These are phyloP conservation scores for Lactifluus pinguis DNA, from an alignment of 768 basidiomycete genomes.

Conservation along the genomic window DNA sequence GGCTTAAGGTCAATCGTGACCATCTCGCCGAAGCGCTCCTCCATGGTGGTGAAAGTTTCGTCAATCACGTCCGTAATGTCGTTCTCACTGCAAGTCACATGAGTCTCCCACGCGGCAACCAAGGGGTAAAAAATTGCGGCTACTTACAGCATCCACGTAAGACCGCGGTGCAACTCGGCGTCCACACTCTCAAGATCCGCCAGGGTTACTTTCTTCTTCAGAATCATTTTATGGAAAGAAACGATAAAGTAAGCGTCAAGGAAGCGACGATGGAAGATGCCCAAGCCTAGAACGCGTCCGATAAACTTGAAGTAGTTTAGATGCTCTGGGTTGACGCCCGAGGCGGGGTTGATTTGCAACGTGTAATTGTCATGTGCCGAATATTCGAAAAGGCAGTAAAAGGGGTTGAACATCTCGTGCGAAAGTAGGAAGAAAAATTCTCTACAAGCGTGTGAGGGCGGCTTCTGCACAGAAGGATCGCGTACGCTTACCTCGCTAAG, in stretches of 20 bases:
- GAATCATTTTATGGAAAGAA: slow-evolving; percentile 99
- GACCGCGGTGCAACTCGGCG: slow-evolving; percentile 84
- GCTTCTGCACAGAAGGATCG: background rate
- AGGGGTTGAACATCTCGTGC: slow-evolving; percentile 99
- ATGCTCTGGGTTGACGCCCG: slow-evolving; percentile 97
- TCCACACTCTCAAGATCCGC: slow-evolving; percentile 96
- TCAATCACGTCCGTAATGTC: slow-evolving; percentile 98
- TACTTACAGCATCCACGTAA: slow-evolving; percentile 98
- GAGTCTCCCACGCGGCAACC: slow-evolving; percentile 10
- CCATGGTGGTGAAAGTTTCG: slow-evolving; percentile 93
- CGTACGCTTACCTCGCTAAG: slow-evolving; percentile 66
- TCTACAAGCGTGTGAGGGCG: slow-evolving; percentile 34
- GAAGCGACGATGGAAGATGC: slow-evolving; percentile 99
- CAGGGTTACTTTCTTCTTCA: slow-evolving; percentile 94
- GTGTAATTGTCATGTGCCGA: slow-evolving; percentile 99
- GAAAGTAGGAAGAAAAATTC: slow-evolving; percentile 99
- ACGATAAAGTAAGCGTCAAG: slow-evolving; percentile 99
- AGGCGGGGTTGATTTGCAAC: slow-evolving; percentile 97
- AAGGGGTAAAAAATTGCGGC: background rate
- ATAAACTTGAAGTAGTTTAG: slow-evolving; percentile 99
- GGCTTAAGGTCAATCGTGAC: slow-evolving; percentile 93
- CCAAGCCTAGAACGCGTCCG: slow-evolving; percentile 87
- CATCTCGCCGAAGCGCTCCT: slow-evolving; percentile 97
- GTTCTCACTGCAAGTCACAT: slow-evolving; percentile 62
- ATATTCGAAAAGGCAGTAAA: slow-evolving; percentile 99